Conservation (phyloP, 164 flowering plant genomes). For the Magnolia sinica region DNA sequence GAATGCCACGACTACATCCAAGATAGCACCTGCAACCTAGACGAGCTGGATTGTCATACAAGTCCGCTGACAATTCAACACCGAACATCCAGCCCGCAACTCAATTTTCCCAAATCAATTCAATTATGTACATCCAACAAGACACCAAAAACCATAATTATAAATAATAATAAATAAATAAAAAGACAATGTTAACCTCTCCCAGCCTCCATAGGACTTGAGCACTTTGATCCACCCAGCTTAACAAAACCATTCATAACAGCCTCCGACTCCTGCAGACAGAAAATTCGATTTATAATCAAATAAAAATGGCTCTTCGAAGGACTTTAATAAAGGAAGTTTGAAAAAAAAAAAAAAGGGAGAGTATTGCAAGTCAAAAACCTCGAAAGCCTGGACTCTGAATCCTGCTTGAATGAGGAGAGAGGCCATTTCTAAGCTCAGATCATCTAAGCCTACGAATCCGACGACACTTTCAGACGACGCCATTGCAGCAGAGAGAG, state of each 20-base stretch:
- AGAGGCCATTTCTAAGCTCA: constrained; percentile 65
- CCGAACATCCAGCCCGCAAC: too few species aligned
- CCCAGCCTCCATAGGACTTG: constrained; percentile 45
- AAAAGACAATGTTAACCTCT: constrained; percentile 38
- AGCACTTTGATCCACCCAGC: constrained; percentile 66
- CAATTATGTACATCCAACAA: too few species aligned
- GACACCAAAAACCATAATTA: too few species aligned
- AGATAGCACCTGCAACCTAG: too few species aligned
- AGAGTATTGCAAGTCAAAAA: constrained; percentile 9
- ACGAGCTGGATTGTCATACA: too few species aligned
- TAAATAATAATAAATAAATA: too few species aligned
- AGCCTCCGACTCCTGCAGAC: constrained; percentile 38
- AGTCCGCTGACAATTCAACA: too few species aligned
- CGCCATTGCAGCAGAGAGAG: constrained; percentile 26
- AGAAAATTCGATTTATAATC: neutral
- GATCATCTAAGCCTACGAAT: constrained; percentile 65
- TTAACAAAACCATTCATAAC: constrained; percentile 48
- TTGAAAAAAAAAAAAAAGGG: neutral
- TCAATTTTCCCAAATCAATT: too few species aligned
- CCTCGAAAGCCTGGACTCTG: constrained; percentile 72
- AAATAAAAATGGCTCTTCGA: neutral
- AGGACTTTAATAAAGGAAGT: neutral
- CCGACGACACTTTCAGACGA: constrained; percentile 36
- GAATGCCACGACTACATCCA: too few species aligned
- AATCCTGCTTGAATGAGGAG: constrained; percentile 66